Evolutionary conservation across 2,329 filamentous ascomycete species (phyloP).

Genomic region (Alternaria consortialis): DNA sequence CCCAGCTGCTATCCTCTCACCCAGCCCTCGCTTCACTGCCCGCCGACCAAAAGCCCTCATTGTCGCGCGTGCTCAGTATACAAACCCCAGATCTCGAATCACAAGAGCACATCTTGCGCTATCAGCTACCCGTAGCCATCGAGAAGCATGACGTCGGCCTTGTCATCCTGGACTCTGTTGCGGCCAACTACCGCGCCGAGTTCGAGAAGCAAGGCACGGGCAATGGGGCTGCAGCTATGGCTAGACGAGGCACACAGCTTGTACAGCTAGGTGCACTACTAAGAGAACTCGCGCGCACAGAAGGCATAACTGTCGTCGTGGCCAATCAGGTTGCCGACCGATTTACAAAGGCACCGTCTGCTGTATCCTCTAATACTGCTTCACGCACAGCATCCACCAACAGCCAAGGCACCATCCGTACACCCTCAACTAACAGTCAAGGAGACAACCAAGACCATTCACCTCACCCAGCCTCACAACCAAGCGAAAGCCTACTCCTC

Average conservation of each 20-base stretch:
- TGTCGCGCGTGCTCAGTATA: conserved; percentile 81
- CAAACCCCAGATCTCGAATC: conserved; percentile 89
- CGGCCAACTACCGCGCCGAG: conserved; percentile 94
- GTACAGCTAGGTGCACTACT: conserved; percentile 78
- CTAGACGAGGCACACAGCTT: conserved; percentile 78
- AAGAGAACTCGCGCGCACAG: conserved; percentile 75
- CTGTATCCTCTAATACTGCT: conserved; percentile 30
- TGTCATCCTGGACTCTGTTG: conserved; percentile 87
- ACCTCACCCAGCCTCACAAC: conserved; percentile 26
- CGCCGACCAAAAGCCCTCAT: conserved; percentile 63
- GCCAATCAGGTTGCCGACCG: conserved; percentile 96
- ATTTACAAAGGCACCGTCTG: conserved; percentile 61
- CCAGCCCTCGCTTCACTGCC: conserved; percentile 63
- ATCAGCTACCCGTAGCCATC: conserved; percentile 88
- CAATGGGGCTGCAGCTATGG: conserved; percentile 63
- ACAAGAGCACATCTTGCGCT: conserved; percentile 93
- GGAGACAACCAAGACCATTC: conserved; percentile 23
- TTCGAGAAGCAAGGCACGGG: conserved; percentile 68
- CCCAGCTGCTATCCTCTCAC: conserved; percentile 77
- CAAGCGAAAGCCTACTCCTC: conserved; percentile 39
- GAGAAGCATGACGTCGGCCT: conserved; percentile 79
- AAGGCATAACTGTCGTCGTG: conserved; percentile 85
- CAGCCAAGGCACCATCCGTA: background rate
- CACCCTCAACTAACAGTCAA: conserved; percentile 39
- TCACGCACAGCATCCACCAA: conserved; percentile 34